A percentile compares a stretch with the other conserved stretches of the same genome.
Conservation (phyloP, 2,329 filamentous ascomycete species). For the Thelonectria blattea region DNA sequence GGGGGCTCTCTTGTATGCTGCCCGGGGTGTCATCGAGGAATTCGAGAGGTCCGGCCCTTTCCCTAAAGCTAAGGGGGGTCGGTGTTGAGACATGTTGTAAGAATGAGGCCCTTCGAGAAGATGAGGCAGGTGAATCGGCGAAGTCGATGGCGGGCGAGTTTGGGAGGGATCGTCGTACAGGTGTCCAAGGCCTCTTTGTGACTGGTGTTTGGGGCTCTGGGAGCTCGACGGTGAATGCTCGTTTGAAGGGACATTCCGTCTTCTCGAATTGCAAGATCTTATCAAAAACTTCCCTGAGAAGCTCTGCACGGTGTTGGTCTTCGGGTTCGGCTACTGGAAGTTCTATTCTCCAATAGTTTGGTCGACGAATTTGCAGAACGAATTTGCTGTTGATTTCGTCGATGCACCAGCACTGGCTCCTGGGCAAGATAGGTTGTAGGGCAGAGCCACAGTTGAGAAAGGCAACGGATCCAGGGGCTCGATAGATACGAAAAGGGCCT, state of each 20-base stretch:
- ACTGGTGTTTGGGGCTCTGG: slow-evolving; percentile 72
- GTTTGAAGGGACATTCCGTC: slow-evolving; percentile 83
- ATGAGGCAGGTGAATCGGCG: slow-evolving; percentile 11
- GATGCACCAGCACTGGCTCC: slow-evolving; percentile 93
- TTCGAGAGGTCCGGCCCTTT: slow-evolving; percentile 16
- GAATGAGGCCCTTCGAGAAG: slow-evolving; percentile 28
- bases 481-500: slow-evolving; percentile 83
- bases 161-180: slow-evolving; percentile 40
- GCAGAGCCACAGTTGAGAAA: slow-evolving; percentile 87
- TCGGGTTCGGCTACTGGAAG: slow-evolving; percentile 65
- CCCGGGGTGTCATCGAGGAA: background rate
- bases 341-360: slow-evolving; percentile 91
- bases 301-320: slow-evolving; percentile 62
- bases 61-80: slow-evolving; percentile 17
- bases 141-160: slow-evolving; percentile 15
- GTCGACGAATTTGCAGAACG: slow-evolving; percentile 81
- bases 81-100: slow-evolving; percentile 25
- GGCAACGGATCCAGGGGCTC: slow-evolving; percentile 82
- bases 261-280: slow-evolving; percentile 85
- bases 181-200: slow-evolving; percentile 73
- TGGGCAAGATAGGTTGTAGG: slow-evolving; percentile 84
- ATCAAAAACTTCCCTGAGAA: slow-evolving; percentile 72
- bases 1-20: slow-evolving; percentile 15
- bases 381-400: slow-evolving; percentile 81
- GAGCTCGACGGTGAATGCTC: slow-evolving; percentile 75